Percentiles rank a stretch among this genome's conserved stretches.
Conservation (phyloP, 768 basidiomycete species). For the Neoboletus subvelutipes region DNA sequence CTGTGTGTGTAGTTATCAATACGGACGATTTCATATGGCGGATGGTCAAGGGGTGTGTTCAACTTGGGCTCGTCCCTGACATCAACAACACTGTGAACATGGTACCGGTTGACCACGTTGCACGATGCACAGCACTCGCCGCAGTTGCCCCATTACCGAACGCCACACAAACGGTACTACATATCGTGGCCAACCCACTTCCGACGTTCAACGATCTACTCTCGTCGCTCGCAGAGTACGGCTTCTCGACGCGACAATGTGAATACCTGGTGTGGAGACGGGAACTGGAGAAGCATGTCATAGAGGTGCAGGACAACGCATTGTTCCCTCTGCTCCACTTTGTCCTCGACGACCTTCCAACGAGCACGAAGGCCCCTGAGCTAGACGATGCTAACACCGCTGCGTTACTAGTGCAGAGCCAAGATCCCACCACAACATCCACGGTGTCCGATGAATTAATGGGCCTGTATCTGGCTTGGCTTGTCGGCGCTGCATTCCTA, state of each 20-base stretch:
- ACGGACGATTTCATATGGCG: constrained; percentile 99
- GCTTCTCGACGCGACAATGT: constrained; percentile 72
- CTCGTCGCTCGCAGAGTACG: constrained; percentile 69
- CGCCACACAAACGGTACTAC: constrained; percentile 59
- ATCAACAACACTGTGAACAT: constrained; percentile 99
- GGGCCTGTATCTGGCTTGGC: constrained; percentile 91
- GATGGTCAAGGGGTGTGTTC: constrained; percentile 96
- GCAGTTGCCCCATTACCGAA: constrained; percentile 57
- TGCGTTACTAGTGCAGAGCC: constrained; percentile 49
- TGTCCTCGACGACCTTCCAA: constrained; percentile 95
- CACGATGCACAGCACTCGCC: constrained; percentile 74
- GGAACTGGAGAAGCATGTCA: constrained; percentile 91
- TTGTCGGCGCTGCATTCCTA: constrained; percentile 83
- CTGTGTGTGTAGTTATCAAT: constrained; percentile 71
- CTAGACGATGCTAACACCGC: constrained; percentile 84
- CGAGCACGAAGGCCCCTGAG: constrained; percentile 91
- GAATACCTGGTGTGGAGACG: constrained; percentile 93
- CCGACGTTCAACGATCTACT: constrained; percentile 90
- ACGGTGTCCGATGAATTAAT: constrained; percentile 78
- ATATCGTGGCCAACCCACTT: constrained; percentile 82
- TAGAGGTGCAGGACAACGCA: constrained; percentile 93
- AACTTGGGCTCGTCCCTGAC: constrained; percentile 94
- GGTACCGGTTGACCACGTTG: constrained; percentile 97
- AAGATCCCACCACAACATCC: constrained; percentile 35
- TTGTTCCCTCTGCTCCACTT: constrained; percentile 97